Evolutionary conservation across 306 rosid species (phyloP), one percentile per base, ranked within the genome.

Genomic region (Dalbergia cultrata): DNA sequence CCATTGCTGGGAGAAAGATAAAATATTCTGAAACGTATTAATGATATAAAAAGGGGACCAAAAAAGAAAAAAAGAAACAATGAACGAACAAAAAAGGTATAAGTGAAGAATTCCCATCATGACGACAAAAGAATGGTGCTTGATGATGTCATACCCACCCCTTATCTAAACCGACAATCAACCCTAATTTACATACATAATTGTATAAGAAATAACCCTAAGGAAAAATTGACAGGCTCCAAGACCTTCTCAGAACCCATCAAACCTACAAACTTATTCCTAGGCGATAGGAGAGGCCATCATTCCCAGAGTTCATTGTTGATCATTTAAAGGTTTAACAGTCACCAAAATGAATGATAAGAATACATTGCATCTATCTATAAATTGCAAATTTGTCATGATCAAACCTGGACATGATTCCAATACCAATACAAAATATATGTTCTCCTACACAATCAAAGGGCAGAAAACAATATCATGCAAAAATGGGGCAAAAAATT

Each of bases 351-450:
- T 43, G 11, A 43, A 5, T 7, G 44, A 74, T 16, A 5, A 16
- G 44, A 19, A 47, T 8, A 49, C 53, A 47, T 9, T 47, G 53
- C 14, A 5, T 79, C 63, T n/a, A 11, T 47, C n/a, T 58, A 61
- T 53, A 52, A 58, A 47, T 26, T 68, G 22, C 68, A 76, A 49
- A 53, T 47, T 43, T 74, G 18, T 61, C 17, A 69, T n/a, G n/a
- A n/a, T 62, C 53, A 47, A 47, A 47, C 5, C 13, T 47, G 13
- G 13, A 47, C 5, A 47, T 47, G 53, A 47, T 47, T 47, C 53
- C 53, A 47, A 47, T 5, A 47, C 91, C 97, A 89, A 91, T 61
- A 26, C 93, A 93, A 75, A 93, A 93, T 83, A 91, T 89, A 11
- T 90, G 86, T 77, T 87, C 92, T 83, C 95, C 93, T 93, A 86